Evolutionary conservation across 2,329 filamentous ascomycete genomes (phyloP).

Genomic region (Diaporthe australafricana): DNA sequence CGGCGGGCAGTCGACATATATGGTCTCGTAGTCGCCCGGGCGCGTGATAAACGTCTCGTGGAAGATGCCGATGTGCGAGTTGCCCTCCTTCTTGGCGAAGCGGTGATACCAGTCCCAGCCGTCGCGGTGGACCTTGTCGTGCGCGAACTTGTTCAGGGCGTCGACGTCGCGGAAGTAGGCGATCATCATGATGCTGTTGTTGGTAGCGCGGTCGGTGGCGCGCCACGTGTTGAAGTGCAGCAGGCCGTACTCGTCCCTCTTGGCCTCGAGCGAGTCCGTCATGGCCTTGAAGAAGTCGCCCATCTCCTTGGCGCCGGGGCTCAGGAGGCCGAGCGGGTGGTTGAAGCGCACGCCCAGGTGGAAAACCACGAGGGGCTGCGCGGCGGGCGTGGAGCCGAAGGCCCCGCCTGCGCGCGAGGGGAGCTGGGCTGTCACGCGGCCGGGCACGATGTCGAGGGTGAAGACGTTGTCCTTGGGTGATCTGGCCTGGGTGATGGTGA

Average conservation of each 20-base stretch:
- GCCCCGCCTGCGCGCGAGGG: background rate
- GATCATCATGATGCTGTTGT: conserved; percentile 54
- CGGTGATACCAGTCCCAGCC: conserved; percentile 62
- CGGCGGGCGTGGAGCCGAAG: conserved; percentile 41
- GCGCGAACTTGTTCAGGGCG: conserved; percentile 63
- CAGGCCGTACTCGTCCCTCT: conserved; percentile 59
- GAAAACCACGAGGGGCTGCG: conserved; percentile 53
- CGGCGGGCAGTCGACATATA: conserved; percentile 60
- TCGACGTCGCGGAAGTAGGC: conserved; percentile 64
- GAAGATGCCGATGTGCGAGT: conserved; percentile 60
- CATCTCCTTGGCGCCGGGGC: conserved; percentile 56
- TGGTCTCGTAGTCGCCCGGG: conserved; percentile 59
- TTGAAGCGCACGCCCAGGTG: conserved; percentile 58
- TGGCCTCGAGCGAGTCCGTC: conserved; percentile 47
- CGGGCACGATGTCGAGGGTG: conserved; percentile 27
- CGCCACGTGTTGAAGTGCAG: conserved; percentile 43
- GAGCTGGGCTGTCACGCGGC: conserved; percentile 35
- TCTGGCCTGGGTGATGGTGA: conserved; percentile 17
- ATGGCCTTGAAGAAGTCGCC: conserved; percentile 53
- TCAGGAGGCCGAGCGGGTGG: conserved; percentile 61
- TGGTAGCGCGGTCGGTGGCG: conserved; percentile 47
- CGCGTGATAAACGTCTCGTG: conserved; percentile 65
- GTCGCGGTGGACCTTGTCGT: conserved; percentile 58
- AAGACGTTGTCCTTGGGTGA: conserved; percentile 28
- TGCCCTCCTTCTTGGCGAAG: conserved; percentile 41